Percentiles rank a stretch among this genome's conserved stretches.
phyloP scores from a whole-genome alignment of 768 basidiomycete species.

The Roridomyces roridus region DNA sequence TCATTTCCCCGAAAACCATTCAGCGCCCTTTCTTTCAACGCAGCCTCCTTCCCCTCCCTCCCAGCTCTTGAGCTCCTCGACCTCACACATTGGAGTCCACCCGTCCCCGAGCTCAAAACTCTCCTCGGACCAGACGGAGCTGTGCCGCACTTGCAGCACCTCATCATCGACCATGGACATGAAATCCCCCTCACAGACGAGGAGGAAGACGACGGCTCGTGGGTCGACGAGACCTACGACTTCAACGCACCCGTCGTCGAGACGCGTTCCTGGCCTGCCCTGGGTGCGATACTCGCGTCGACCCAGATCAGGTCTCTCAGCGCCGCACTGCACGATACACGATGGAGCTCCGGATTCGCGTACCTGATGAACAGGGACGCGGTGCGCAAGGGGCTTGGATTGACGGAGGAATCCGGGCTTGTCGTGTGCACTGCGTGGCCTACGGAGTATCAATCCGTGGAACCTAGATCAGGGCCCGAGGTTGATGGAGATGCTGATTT shows the following conservation, averaged over 20 bases:
- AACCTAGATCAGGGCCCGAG: neutral
- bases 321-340: too few species aligned
- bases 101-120: neutral
- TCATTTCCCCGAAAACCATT: neutral
- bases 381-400: neutral
- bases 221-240: neutral
- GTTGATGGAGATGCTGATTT: neutral
- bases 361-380: neutral
- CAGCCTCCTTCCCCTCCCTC: neutral
- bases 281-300: neutral
- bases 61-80: conserved; percentile 11
- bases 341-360: neutral
- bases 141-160: conserved; percentile 7
- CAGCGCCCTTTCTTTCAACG: neutral
- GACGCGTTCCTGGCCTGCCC: conserved; percentile 6
- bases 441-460: neutral
- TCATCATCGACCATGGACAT: conserved; percentile 11
- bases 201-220: neutral
- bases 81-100: conserved; percentile 7
- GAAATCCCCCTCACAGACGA: neutral
- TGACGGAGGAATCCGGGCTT: too few species aligned
- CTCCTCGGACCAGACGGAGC: neutral
- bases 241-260: neutral
- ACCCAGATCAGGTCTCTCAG: conserved; percentile 1
- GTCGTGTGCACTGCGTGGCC: conserved; percentile 16